Conservation (phyloP, 2,329 filamentous ascomycete genomes). For the Mycosphaerella sp. region DNA sequence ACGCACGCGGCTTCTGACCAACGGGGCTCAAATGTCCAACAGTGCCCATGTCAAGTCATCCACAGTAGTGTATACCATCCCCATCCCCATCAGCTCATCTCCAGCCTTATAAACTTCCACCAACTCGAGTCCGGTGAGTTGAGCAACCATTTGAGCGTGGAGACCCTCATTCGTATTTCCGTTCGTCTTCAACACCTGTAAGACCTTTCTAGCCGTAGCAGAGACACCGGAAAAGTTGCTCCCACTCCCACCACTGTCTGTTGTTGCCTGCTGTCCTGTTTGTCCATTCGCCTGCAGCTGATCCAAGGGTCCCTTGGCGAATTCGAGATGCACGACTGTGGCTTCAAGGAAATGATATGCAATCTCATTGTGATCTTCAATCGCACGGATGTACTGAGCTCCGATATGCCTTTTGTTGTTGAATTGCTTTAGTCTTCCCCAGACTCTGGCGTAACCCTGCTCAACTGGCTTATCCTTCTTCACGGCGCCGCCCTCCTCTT, state of each 20-base stretch:
- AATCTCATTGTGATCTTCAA: slow-evolving; percentile 85
- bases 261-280: slow-evolving; percentile 21
- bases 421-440: slow-evolving; percentile 76
- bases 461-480: slow-evolving; percentile 55
- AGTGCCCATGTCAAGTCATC: slow-evolving; percentile 91
- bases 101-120: slow-evolving; percentile 68
- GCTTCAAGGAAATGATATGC: slow-evolving; percentile 88
- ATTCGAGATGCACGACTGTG: slow-evolving; percentile 78
- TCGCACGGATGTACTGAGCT: slow-evolving; percentile 71
- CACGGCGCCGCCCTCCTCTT: slow-evolving; percentile 31
- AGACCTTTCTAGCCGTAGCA: slow-evolving; percentile 60
- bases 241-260: slow-evolving; percentile 28
- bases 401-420: slow-evolving; percentile 75
- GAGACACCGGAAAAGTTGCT: slow-evolving; percentile 36
- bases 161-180: slow-evolving; percentile 74
- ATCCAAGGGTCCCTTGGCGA: slow-evolving; percentile 61
- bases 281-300: slow-evolving; percentile 35
- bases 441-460: slow-evolving; percentile 78
- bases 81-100: slow-evolving; percentile 68
- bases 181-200: slow-evolving; percentile 58
- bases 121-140: slow-evolving; percentile 56
- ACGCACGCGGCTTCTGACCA: neutral
- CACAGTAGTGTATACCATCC: slow-evolving; percentile 81
- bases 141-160: slow-evolving; percentile 70
- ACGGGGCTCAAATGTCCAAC: slow-evolving; percentile 54